A percentile compares a stretch with the other conserved stretches of the same genome.
phyloP scores from a whole-genome alignment of 2,329 filamentous ascomycete genomes.

The Anthostomella pinea region DNA sequence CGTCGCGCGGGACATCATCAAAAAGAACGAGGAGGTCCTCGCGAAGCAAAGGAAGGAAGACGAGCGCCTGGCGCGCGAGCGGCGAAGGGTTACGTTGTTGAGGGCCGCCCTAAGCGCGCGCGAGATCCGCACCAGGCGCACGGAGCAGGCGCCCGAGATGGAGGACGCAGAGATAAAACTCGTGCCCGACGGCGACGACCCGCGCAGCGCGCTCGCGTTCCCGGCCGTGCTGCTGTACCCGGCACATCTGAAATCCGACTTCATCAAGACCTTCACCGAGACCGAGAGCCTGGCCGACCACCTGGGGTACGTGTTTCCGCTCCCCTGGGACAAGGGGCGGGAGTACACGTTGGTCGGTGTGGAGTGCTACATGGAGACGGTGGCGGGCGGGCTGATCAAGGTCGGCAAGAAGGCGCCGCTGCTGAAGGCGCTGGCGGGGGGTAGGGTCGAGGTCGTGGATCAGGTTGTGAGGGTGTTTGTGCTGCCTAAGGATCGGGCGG shows the following conservation, averaged over 20 bases:
- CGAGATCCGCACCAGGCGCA: constrained; percentile 65
- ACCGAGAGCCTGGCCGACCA: constrained; percentile 72
- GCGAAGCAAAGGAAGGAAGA: constrained; percentile 54
- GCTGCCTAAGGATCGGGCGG: constrained; percentile 67
- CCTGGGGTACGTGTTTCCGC: constrained; percentile 78
- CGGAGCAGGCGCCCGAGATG: constrained; percentile 75
- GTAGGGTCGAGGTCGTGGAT: constrained; percentile 84
- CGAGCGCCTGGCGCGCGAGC: constrained; percentile 52
- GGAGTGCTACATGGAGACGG: constrained; percentile 88
- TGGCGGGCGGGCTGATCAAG: constrained; percentile 76
- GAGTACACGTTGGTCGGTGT: constrained; percentile 50
- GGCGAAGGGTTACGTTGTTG: constrained; percentile 59
- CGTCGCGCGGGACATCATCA: constrained; percentile 61
- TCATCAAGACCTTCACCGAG: constrained; percentile 85
- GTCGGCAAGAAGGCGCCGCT: constrained; percentile 81
- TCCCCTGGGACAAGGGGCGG: constrained; percentile 74
- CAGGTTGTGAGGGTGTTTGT: constrained; percentile 80
- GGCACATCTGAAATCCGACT: constrained; percentile 76
- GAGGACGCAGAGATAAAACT: constrained; percentile 76
- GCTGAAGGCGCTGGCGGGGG: constrained; percentile 69
- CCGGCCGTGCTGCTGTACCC: constrained; percentile 86
- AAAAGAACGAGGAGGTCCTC: constrained; percentile 53
- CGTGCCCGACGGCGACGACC: constrained; percentile 68
- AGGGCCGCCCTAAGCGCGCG: constrained; percentile 64
- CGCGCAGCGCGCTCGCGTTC: constrained; percentile 68